Evolutionary conservation across 148 eudicot species (phyloP).

Genomic region (Selenicereus undatus): DNA sequence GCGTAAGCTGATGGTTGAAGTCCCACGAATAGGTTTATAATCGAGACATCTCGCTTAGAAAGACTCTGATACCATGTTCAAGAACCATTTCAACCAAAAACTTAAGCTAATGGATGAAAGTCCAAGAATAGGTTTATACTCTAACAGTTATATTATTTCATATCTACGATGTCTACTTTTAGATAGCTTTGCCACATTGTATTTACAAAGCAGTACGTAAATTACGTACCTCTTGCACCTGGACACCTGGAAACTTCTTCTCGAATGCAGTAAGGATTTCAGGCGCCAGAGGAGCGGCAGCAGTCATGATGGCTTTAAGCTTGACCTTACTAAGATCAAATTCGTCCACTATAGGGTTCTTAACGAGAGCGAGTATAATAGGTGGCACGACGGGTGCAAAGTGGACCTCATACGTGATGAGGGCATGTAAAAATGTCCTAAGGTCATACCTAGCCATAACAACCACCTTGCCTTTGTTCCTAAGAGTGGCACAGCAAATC

Average conservation of each 20-base stretch:
- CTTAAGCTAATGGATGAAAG: no score
- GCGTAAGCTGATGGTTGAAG: no score
- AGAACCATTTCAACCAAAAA: no score
- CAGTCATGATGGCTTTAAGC: conserved; percentile 82
- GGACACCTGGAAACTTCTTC: conserved; percentile 73
- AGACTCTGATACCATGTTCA: no score
- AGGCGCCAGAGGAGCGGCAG: conserved; percentile 95
- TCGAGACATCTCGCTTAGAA: no score
- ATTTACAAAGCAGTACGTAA: background rate
- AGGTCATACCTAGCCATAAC: conserved; percentile 77
- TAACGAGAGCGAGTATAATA: conserved; percentile 64
- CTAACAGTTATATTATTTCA: no score
- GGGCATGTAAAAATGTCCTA: conserved; percentile 46
- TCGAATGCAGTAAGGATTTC: conserved; percentile 71
- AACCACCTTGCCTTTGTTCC: conserved; percentile 94
- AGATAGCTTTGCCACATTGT: background rate
- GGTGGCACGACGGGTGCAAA: conserved; percentile 97
- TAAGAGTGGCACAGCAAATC: conserved; percentile 74
- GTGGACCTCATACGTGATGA: conserved; percentile 56
- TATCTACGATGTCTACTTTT: no score
- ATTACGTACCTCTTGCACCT: conserved; percentile 70
- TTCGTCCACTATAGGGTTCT: conserved; percentile 64
- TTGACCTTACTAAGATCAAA: conserved; percentile 66
- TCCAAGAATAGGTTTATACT: no score
- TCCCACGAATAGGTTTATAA: no score